These are phyloP conservation scores for Penicillium sp. DNA, from an alignment of 2,329 filamentous ascomycete genomes.

Conservation along the genomic window DNA sequence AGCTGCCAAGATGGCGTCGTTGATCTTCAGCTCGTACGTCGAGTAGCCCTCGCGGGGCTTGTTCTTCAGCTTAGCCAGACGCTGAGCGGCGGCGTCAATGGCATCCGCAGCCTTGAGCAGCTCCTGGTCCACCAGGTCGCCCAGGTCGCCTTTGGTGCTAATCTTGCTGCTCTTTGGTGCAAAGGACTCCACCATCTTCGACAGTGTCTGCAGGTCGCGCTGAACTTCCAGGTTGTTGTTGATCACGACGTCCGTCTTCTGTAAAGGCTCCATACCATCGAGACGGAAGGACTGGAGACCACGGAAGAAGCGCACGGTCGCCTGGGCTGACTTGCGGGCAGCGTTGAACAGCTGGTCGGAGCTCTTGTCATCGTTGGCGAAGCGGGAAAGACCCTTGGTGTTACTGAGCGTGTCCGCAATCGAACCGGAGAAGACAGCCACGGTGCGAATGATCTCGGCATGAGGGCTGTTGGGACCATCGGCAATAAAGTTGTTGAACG, in stretches of 20 bases:
- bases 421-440: slow-evolving; percentile 83
- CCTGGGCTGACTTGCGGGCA: slow-evolving; percentile 75
- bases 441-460: slow-evolving; percentile 84
- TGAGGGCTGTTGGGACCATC: slow-evolving; percentile 89
- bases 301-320: slow-evolving; percentile 92
- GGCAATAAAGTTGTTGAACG: slow-evolving; percentile 97
- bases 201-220: slow-evolving; percentile 85
- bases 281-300: slow-evolving; percentile 88
- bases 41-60: slow-evolving; percentile 95
- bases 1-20: slow-evolving; percentile 90
- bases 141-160: slow-evolving; percentile 72
- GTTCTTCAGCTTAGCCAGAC: slow-evolving; percentile 86
- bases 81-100: slow-evolving; percentile 84
- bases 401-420: slow-evolving; percentile 93
- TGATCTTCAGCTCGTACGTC: slow-evolving; percentile 92
- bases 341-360: slow-evolving; percentile 76
- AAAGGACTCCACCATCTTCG: slow-evolving; percentile 87
- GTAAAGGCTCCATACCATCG: slow-evolving; percentile 79
- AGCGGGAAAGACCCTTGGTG: slow-evolving; percentile 87
- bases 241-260: slow-evolving; percentile 96
- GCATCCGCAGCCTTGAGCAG: slow-evolving; percentile 90
- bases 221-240: slow-evolving; percentile 96
- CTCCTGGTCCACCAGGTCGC: slow-evolving; percentile 87
- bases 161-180: slow-evolving; percentile 83
- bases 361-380: slow-evolving; percentile 94